A percentile compares a stretch with the other conserved stretches of the same genome.
Conservation (phyloP, 75 land plant genomes). For the Cupressus sempervirens region DNA sequence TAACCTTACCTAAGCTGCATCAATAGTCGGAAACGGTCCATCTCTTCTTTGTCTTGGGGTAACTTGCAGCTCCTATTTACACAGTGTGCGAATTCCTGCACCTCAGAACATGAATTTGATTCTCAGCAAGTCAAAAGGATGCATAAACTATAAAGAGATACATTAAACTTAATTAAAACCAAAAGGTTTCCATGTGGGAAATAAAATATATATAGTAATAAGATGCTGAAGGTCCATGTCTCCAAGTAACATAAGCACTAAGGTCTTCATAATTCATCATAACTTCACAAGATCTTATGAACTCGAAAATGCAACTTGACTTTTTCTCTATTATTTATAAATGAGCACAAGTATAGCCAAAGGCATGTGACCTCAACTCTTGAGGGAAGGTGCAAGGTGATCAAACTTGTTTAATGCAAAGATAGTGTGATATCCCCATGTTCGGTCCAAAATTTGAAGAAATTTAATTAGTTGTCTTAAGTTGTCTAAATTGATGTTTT, state of each 20-base stretch:
- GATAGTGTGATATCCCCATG: no score
- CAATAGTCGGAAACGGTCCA: neutral
- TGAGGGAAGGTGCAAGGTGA: neutral
- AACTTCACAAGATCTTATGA: neutral
- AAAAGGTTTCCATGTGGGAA: neutral
- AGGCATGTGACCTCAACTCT: neutral
- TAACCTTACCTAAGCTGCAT: constrained; percentile 10
- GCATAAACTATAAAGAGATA: neutral
- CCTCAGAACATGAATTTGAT: neutral
- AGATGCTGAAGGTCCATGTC: neutral
- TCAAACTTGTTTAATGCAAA: neutral
- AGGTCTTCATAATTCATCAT: neutral
- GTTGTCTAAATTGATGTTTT: no score
- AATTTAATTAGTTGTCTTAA: no score
- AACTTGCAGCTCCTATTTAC: constrained; percentile 7
- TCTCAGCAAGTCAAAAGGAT: neutral
- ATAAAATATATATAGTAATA: neutral
- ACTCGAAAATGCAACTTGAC: neutral
- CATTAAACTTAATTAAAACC: neutral
- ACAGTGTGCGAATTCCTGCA: constrained; percentile 2
- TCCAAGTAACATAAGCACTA: neutral
- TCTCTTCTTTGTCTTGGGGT: constrained; percentile 6
- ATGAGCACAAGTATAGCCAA: neutral
- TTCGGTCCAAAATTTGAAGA: no score
- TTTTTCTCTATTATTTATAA: neutral